phyloP scores from a whole-genome alignment of 2,329 filamentous ascomycete genomes.

The Cladorrhinum sp. region DNA sequence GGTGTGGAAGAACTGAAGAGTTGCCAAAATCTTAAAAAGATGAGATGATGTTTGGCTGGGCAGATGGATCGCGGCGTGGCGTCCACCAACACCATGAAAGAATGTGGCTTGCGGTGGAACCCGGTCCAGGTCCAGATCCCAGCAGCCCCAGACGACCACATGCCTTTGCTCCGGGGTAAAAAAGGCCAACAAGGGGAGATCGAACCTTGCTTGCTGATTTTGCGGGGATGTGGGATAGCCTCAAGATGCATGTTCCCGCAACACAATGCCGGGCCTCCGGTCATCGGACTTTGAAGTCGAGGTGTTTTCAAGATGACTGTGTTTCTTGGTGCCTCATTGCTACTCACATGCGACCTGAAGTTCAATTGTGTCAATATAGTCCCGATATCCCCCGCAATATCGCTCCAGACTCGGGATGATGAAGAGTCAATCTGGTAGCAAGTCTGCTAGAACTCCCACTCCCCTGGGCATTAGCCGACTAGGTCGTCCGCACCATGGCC shows the following conservation, averaged over 20 bases:
- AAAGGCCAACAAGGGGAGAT: background rate
- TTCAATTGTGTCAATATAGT: slow-evolving; percentile 9
- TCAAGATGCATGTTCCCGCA: background rate
- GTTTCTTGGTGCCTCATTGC: background rate
- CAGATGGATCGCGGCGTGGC: background rate
- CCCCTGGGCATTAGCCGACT: slow-evolving; percentile 14
- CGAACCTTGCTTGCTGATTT: background rate
- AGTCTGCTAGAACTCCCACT: background rate
- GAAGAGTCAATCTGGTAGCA: background rate
- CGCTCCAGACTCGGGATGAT: slow-evolving; percentile 17
- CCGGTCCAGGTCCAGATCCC: background rate
- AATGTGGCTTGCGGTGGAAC: background rate
- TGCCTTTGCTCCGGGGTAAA: background rate
- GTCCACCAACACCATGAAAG: background rate
- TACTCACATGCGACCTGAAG: slow-evolving; percentile 1
- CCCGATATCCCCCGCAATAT: slow-evolving; percentile 13
- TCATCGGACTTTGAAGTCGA: background rate
- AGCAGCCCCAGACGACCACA: background rate
- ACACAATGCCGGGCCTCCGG: background rate
- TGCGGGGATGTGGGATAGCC: background rate
- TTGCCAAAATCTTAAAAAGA: background rate
- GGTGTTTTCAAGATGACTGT: background rate
- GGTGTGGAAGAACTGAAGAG: background rate
- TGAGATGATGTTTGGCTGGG: background rate
- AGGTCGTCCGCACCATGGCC: slow-evolving; percentile 6